These are phyloP conservation scores for Alternaria consortialis DNA, from an alignment of 2,329 filamentous ascomycete species.

Conservation along the genomic window DNA sequence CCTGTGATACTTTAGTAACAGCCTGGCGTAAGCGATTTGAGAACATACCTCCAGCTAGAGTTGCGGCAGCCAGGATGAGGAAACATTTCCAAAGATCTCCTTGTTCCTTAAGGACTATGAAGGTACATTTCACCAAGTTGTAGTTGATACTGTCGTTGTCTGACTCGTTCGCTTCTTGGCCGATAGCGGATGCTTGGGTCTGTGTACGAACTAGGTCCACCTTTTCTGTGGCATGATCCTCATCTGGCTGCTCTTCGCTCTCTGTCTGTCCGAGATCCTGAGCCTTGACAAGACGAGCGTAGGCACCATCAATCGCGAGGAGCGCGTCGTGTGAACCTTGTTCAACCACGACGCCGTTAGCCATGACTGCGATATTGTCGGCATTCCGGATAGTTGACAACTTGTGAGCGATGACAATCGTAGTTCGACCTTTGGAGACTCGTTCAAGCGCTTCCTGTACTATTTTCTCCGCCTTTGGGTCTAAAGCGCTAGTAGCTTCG, in stretches of 20 bases:
- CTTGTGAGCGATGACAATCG: constrained; percentile 94
- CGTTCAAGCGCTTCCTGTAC: constrained; percentile 91
- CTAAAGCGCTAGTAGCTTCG: constrained; percentile 83
- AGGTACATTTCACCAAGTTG: constrained; percentile 39
- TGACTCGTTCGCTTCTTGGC: constrained; percentile 29
- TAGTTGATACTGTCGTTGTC: constrained; percentile 40
- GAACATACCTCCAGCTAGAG: constrained; percentile 41
- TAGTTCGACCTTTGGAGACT: constrained; percentile 85
- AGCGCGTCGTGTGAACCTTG: constrained; percentile 88
- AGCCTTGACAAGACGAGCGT: constrained; percentile 70
- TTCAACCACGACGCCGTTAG: constrained; percentile 81
- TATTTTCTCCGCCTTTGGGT: constrained; percentile 92
- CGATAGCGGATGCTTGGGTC: constrained; percentile 37
- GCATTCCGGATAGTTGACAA: constrained; percentile 92
- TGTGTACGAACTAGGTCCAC: constrained; percentile 37
- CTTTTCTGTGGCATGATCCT: constrained; percentile 29
- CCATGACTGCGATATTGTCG: constrained; percentile 95
- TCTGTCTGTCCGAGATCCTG: constrained; percentile 56
- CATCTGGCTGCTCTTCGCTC: constrained; percentile 25
- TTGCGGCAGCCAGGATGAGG: constrained; percentile 37
- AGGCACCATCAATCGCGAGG: constrained; percentile 76
- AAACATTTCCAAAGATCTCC: constrained; percentile 51
- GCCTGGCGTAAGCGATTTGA: neutral
- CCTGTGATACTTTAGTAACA: constrained; percentile 37
- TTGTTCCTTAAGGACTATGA: constrained; percentile 42